Base-by-base conservation (phyloP, 2,329 filamentous ascomycete genomes). In the Claviceps arundinis region DNA sequence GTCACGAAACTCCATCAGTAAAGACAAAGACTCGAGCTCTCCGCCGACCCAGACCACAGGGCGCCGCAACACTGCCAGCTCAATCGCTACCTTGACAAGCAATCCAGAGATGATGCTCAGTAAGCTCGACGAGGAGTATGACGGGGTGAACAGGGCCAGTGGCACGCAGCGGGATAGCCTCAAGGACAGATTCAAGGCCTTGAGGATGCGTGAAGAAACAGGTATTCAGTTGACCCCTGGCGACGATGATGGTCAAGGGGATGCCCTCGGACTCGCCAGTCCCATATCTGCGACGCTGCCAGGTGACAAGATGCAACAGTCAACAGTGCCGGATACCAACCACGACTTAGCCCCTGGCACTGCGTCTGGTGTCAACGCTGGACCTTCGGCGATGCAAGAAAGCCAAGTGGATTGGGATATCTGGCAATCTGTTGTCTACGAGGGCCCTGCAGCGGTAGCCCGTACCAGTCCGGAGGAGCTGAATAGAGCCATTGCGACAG, bases 391-490 rank as follows among this genome's bases (percentile, higher is more conserved):
- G 22, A 76, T 83, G 56, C 70, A 72, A 14, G 87, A 90, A 61
- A 73, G 75, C 16, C 84, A 87, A 24, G 93, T 98, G n/a, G 89
- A 98, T 64, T 98, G 93, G 93, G 93, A 98, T 67, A 72, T 98
- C 41, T 98, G 93, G 93, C 91, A 98, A 65, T 82, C 86, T 24
- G 85, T 98, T 4, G 93, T 98, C 37, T 94, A 96, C 59, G 88
- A 96, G 70, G 93, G 93, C 0, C 89, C 90, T 16, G 82, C 88
- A 30, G 91, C 89, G 9, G 86, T 97, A 48, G 86, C 88, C 11
- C 82, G 88, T 54, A 89, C 89, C 4, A 95, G 89, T 62, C 78
- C 91, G 0, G 88, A 94, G 61, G 90, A 96, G 65, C 73, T 98
- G 53, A 95, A 91, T 63, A 81, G 78, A 58, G 90, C 93, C 22